A percentile compares a stretch with the other conserved stretches of the same genome.
phyloP scores from a whole-genome alignment of 495 filamentous ascomycete genomes.

The Xylaria cubensis region DNA sequence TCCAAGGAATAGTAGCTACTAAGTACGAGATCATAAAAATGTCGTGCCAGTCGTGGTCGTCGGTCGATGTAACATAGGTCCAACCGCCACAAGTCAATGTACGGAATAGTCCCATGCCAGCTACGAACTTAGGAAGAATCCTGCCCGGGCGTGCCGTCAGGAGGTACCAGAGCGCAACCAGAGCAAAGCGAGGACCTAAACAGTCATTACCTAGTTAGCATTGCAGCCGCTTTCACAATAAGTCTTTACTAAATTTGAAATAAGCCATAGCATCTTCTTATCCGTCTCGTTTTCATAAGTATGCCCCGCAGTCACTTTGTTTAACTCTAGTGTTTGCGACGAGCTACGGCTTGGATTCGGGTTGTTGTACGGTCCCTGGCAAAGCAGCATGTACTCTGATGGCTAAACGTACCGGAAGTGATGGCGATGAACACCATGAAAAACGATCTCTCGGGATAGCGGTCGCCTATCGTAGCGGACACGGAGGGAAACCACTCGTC shows the following conservation, averaged over 20 bases:
- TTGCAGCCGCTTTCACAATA: not conserved
- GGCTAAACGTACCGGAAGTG: conserved; percentile 70
- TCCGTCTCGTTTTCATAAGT: not conserved
- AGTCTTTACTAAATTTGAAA: not conserved
- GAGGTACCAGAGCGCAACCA: conserved; percentile 92
- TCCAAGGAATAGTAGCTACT: conserved; percentile 95
- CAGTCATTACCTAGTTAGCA: conserved; percentile 17
- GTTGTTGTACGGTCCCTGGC: not conserved
- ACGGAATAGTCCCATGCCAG: conserved; percentile 80
- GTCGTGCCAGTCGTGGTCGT: conserved; percentile 98
- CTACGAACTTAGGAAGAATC: conserved; percentile 80
- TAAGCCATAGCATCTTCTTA: not conserved
- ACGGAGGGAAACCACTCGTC: conserved; percentile 99
- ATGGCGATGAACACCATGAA: conserved; percentile 98
- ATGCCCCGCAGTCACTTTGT: not conserved
- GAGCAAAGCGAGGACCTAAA: conserved; percentile 83
- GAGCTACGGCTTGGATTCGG: not conserved
- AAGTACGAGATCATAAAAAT: conserved; percentile 99
- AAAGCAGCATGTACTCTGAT: not conserved
- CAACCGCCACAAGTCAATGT: conserved; percentile 96
- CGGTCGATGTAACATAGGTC: conserved; percentile 98
- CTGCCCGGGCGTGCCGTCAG: conserved; percentile 78
- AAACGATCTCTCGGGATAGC: conserved; percentile 94
- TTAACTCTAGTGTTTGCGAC: not conserved
- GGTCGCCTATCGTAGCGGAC: conserved; percentile 97